Base-by-base conservation (phyloP, 192 early-diverging fungal species). In the Chytriomyces sp. region DNA sequence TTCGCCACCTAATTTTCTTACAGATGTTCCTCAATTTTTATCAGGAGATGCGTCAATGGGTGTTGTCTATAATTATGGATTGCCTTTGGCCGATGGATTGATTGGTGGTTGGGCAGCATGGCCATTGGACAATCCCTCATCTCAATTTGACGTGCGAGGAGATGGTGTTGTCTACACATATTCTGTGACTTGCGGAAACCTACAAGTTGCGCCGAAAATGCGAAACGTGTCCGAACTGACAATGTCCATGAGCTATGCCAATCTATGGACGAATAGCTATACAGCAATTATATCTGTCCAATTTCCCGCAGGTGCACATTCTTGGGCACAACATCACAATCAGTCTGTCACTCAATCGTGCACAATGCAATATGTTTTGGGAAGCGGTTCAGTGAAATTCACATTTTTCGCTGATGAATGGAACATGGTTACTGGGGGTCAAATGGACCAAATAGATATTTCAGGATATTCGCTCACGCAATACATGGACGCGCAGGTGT, bases 341-440 rank as follows among this genome's bases (percentile, higher is more conserved):
- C 31, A 62, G 17, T 37, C 32, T 19, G 60, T 62, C 8, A 22
- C n/a, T 0, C 60, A 62, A 37, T 17, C 14, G 60, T 62, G 60
- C 38, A 38, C 37, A 1, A 14, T 62, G 1, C n/a, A 62, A 37
- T 62, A 62, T 38, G 26, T 62, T 26, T 37, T 62, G 60, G 60
- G 60, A 1, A 14, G 14, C 31, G 60, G 60, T 17, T 1, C 8
- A 32, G 3, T 66, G 12, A 54, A 66, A 31, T 70, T 70, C 36
- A 58, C 4, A 12, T 71, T 71, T 60, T 33, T 71, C 4, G 12
- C 69, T 3, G 69, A 71, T 60, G 69, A 71, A 31, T 71, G 69
- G 69, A 6, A 28, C 14, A 71, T 71, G 69, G 69, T 71, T 33
- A 71, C 69, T 58, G 69, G 69, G 3, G 69, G 69, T 2, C 69